phyloP scores from a whole-genome alignment of 352 stramenopile genomes.

The Globisporangium takayamanum region DNA sequence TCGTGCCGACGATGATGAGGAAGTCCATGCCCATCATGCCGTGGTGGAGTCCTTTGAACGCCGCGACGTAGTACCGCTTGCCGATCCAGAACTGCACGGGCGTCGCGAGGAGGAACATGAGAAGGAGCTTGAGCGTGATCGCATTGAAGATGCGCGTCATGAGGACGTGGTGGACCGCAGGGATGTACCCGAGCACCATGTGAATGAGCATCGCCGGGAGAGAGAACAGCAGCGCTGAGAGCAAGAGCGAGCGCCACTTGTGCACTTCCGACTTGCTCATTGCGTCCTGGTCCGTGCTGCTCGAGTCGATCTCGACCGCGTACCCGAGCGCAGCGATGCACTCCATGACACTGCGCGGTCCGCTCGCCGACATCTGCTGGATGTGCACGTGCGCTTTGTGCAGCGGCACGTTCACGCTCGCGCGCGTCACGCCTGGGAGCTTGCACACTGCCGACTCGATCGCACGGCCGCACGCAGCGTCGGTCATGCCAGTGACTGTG shows the following conservation, averaged over 20 bases:
- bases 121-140: constrained; percentile 66
- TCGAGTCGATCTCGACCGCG: constrained; percentile 39
- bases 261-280: constrained; percentile 65
- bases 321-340: constrained; percentile 66
- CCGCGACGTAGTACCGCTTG: constrained; percentile 71
- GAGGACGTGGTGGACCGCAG: constrained; percentile 46
- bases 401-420: constrained; percentile 50
- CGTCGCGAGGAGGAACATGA: constrained; percentile 82
- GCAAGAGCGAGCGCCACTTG: constrained; percentile 70
- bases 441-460: constrained; percentile 58
- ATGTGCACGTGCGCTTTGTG: constrained; percentile 77
- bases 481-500: constrained; percentile 61
- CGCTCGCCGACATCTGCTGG: constrained; percentile 68
- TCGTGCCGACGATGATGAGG: constrained; percentile 76
- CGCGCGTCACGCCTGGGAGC: constrained; percentile 68
- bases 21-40: constrained; percentile 89
- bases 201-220: constrained; percentile 79
- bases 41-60: constrained; percentile 77
- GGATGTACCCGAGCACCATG: constrained; percentile 85
- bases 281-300: constrained; percentile 51
- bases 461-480: constrained; percentile 51
- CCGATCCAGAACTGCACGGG: constrained; percentile 83
- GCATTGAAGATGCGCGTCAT: constrained; percentile 77
- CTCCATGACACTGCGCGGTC: constrained; percentile 63
- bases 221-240: constrained; percentile 78